phyloP scores from a whole-genome alignment of 164 flowering plant species.

The Malania oleifera region DNA sequence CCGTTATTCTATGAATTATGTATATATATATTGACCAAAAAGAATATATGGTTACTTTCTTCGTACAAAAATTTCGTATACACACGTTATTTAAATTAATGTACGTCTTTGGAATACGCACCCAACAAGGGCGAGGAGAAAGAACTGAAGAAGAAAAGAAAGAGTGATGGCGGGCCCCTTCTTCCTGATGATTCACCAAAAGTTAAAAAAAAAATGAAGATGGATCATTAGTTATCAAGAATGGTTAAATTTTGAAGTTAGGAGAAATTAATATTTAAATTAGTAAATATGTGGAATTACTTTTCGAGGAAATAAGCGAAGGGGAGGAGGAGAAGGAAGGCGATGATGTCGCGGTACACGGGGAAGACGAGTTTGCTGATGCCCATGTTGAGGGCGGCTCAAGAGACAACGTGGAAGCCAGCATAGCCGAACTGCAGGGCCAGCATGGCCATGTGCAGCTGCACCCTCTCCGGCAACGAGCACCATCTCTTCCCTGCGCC shows the following conservation, averaged over 20 bases:
- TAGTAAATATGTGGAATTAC: background rate
- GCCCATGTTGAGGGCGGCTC: background rate
- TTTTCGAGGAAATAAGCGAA: background rate
- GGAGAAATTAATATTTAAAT: background rate
- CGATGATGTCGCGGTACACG: background rate
- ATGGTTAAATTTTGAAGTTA: background rate
- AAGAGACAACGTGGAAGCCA: background rate
- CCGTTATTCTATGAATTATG: too few species aligned
- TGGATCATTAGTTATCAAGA: background rate
- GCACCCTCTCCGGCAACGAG: background rate
- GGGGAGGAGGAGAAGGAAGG: background rate
- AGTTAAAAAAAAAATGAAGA: background rate
- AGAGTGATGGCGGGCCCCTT: too few species aligned
- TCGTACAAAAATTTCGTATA: too few species aligned
- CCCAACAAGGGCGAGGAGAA: too few species aligned
- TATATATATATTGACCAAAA: too few species aligned
- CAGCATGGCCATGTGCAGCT: background rate
- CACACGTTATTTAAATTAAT: too few species aligned
- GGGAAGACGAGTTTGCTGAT: conserved; percentile 1
- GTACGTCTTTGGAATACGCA: too few species aligned
- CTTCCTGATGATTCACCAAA: too few species aligned
- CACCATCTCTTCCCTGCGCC: background rate
- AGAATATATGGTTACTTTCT: too few species aligned
- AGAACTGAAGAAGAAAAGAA: too few species aligned
- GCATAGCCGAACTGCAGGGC: background rate